These are phyloP conservation scores for Botrytis sinoallii DNA, from an alignment of 2,329 filamentous ascomycete genomes.

Conservation along the genomic window DNA sequence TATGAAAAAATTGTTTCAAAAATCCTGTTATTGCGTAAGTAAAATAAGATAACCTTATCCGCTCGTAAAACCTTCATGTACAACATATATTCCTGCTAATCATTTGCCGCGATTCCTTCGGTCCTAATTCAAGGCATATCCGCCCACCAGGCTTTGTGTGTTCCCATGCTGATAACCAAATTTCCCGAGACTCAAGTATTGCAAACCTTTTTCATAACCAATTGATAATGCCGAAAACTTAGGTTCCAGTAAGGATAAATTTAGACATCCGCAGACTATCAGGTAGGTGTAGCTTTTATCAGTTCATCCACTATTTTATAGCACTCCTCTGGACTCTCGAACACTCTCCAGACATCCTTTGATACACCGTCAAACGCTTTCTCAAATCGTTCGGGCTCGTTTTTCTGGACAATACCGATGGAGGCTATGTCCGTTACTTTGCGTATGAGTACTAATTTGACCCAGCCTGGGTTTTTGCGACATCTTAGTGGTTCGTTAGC, in stretches of 20 bases:
- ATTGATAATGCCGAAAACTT: not conserved
- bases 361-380: slow-evolving; percentile 78
- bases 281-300: slow-evolving; percentile 2
- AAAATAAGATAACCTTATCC: not conserved
- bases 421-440: slow-evolving; percentile 74
- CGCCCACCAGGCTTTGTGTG: too few relatives aligned
- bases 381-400: slow-evolving; percentile 72
- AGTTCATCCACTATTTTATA: slow-evolving; percentile 40
- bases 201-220: not conserved
- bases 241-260: not conserved
- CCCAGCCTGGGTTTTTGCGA: slow-evolving; percentile 68
- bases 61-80: not conserved
- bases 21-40: not conserved
- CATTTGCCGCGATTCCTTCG: not conserved
- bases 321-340: slow-evolving; percentile 71
- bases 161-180: not conserved
- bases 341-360: slow-evolving; percentile 71
- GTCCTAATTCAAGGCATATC: not conserved
- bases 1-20: not conserved
- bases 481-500: slow-evolving; percentile 47
- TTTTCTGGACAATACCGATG: slow-evolving; percentile 68
- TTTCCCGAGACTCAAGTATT: not conserved
- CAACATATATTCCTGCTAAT: not conserved
- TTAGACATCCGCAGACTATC: not conserved
- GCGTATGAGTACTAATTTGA: slow-evolving; percentile 79